A percentile compares a stretch with the other conserved stretches of the same genome.
These are phyloP conservation scores for Microsporum ferrugineum DNA, from an alignment of 2,329 filamentous ascomycete genomes.

Conservation along the genomic window DNA sequence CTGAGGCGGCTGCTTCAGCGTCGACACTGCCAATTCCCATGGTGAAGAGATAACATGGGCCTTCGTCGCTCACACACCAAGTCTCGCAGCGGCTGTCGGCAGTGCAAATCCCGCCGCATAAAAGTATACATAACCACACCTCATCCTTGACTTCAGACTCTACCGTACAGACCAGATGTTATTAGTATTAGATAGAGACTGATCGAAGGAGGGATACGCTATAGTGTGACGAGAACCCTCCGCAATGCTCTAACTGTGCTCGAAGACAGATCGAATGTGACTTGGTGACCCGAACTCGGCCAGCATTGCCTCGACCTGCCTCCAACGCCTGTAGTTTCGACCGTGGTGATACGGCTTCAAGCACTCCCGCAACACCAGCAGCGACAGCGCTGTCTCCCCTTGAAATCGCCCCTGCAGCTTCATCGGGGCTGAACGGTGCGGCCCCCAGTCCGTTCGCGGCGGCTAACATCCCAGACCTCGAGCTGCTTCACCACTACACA, in stretches of 20 bases:
- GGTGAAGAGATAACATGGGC: slow-evolving; percentile 6
- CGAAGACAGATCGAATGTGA: slow-evolving; percentile 21
- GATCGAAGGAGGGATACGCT: neutral
- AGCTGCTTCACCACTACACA: slow-evolving; percentile 23
- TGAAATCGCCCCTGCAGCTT: neutral
- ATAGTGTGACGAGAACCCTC: slow-evolving; percentile 21
- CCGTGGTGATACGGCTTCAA: neutral
- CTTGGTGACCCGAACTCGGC: slow-evolving; percentile 10
- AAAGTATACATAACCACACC: slow-evolving; percentile 20
- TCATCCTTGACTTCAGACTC: neutral
- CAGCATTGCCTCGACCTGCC: neutral
- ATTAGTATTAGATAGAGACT: neutral
- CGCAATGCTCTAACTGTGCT: slow-evolving; percentile 21
- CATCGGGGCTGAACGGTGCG: neutral
- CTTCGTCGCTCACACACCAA: slow-evolving; percentile 59
- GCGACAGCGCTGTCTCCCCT: neutral
- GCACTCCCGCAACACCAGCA: slow-evolving; percentile 5
- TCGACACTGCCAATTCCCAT: neutral
- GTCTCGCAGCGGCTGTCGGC: slow-evolving; percentile 94
- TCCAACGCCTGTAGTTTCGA: slow-evolving; percentile 5
- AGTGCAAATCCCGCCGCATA: slow-evolving; percentile 94
- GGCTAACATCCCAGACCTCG: slow-evolving; percentile 20
- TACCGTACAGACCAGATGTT: neutral
- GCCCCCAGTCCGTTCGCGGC: neutral
- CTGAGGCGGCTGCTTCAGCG: too few species aligned